Evolutionary conservation across 345 rosid species (phyloP), one percentile per base, ranked within the genome.

Genomic region (Citrus hindsii): DNA sequence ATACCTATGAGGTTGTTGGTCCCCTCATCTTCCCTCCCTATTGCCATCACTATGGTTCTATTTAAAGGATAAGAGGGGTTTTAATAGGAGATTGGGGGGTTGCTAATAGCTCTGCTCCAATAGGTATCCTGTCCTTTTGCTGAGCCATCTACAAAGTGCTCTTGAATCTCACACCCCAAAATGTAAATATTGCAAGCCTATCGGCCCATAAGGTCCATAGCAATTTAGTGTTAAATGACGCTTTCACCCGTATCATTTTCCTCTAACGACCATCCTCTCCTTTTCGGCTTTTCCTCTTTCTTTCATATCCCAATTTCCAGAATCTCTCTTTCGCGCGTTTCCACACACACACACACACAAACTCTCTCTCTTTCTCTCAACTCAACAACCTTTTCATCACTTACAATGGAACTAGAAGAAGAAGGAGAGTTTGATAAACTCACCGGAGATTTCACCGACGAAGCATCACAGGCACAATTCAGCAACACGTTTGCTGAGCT

Each of bases 401-500:
- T 18, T 53, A 81, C 2, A 33, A 65, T 72, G 82, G 79, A 76
- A 76, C 32, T 14, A 6, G 71, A 65, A 46, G 22, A 61, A 40
- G 79, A 53, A 35, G 88, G 81, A 60, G 59, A 73, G 62, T 0
- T 76, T 79, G 81, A 69, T 77, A 76, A 32, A 19, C 33, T 80
- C 42, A 73, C 72, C 64, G 82, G 78, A n/a, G 81, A 67, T n/a
- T 75, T 69, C 74, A 19, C 68, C 25, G 89, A 82, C 22, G 86
- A 63, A 60, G 85, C 7, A 21, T 65, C 69, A 65, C 6, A 71
- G 18, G 82, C 69, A 0, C 79, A 79, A 77, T 83, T 64, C 55
- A 83, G 80, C 83, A 82, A 64, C 8, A 58, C 87, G 14, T 93
- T 95, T 71, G 79, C 82, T 27, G 82, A 85, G 71, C 85, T 95